A percentile compares a stretch with the other conserved stretches of the same genome.
Evolutionary conservation across 192 early-diverging fungal genomes (phyloP).

Genomic region (Backusella sp.): DNA sequence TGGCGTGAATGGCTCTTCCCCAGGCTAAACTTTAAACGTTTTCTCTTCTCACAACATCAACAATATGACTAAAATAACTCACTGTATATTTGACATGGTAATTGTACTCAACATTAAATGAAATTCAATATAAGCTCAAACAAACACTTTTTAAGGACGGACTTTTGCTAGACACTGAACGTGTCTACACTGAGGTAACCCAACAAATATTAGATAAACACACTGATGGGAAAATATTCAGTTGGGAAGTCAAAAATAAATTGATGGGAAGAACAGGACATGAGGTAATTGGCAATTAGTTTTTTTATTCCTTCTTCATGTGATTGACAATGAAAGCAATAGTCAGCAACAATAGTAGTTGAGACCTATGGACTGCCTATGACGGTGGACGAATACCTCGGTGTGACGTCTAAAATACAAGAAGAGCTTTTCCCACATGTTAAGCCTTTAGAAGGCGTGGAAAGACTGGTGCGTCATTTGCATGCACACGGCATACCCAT

Average conservation of each 20-base stretch:
- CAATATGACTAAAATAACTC: constrained; percentile 44
- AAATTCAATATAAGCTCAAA: neutral
- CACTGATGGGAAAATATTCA: constrained; percentile 56
- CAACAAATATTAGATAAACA: constrained; percentile 76
- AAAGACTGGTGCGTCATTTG: constrained; percentile 73
- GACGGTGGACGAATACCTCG: constrained; percentile 79
- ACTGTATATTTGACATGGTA: constrained; percentile 79
- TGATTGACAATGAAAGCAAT: neutral
- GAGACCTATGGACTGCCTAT: constrained; percentile 64
- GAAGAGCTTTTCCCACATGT: constrained; percentile 60
- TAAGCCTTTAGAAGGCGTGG: constrained; percentile 65
- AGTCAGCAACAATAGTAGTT: constrained; percentile 66
- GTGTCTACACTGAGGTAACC: constrained; percentile 85
- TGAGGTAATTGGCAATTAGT: constrained; percentile 38
- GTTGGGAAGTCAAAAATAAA: constrained; percentile 67
- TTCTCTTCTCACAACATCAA: neutral
- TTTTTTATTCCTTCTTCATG: neutral
- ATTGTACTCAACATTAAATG: neutral
- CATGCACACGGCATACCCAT: constrained; percentile 74
- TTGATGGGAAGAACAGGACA: constrained; percentile 68
- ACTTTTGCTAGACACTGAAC: constrained; percentile 82
- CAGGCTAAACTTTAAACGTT: neutral
- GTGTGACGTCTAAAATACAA: constrained; percentile 53
- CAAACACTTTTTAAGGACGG: constrained; percentile 49
- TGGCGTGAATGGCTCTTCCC: too few relatives aligned